Evolutionary conservation across 352 stramenopile genomes (phyloP).

Genomic region (Phytophthora pistaciae): DNA sequence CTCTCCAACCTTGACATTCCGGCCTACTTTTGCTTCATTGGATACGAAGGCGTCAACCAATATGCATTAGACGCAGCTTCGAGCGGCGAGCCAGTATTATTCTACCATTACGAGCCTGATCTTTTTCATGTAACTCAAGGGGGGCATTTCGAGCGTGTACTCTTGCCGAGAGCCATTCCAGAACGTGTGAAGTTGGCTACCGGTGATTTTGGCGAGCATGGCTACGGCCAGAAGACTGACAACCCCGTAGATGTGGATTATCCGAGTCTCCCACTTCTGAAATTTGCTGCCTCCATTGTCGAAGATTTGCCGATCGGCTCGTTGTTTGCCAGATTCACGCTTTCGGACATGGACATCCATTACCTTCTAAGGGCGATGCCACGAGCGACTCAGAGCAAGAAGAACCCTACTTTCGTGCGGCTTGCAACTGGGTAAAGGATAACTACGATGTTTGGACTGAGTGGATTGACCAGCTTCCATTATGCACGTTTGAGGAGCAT

Average conservation of each 20-base stretch:
- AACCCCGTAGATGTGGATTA: slow-evolving; percentile 55
- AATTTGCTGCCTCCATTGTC: slow-evolving; percentile 37
- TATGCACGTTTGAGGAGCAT: slow-evolving; percentile 39
- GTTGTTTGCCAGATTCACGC: slow-evolving; percentile 37
- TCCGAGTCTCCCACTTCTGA: slow-evolving; percentile 36
- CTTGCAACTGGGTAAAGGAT: slow-evolving; percentile 44
- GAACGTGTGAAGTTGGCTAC: slow-evolving; percentile 36
- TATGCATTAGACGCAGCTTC: slow-evolving; percentile 37
- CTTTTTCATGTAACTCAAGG: slow-evolving; percentile 45
- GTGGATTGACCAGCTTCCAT: slow-evolving; percentile 40
- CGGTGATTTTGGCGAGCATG: slow-evolving; percentile 44
- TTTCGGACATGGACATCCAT: slow-evolving; percentile 45
- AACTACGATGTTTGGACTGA: slow-evolving; percentile 43
- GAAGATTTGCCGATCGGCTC: slow-evolving; percentile 24
- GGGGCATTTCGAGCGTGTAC: slow-evolving; percentile 45
- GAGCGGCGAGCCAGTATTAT: slow-evolving; percentile 35
- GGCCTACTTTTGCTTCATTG: slow-evolving; percentile 67
- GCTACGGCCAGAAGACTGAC: slow-evolving; percentile 46
- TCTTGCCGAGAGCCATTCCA: slow-evolving; percentile 39
- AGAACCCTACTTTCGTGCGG: slow-evolving; percentile 36
- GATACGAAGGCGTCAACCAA: slow-evolving; percentile 35
- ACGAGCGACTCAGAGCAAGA: slow-evolving; percentile 5
- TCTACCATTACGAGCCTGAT: slow-evolving; percentile 63
- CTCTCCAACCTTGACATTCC: slow-evolving; percentile 56
- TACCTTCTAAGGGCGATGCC: slow-evolving; percentile 27